Conservation (phyloP, 164 flowering plant species). For the Amborella trichopoda region DNA sequence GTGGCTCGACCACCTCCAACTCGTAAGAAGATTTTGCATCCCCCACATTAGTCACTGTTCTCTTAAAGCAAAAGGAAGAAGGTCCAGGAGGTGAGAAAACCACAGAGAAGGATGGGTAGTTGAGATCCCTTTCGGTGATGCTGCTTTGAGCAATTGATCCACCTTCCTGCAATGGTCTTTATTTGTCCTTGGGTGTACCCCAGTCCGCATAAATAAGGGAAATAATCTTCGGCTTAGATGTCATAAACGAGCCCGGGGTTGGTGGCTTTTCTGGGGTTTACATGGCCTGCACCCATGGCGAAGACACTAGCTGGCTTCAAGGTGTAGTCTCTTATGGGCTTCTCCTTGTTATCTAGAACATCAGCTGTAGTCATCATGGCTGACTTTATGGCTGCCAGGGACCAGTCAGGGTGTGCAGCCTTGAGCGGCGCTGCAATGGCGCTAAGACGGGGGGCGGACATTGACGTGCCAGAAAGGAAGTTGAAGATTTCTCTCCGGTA, state of each 20-base stretch:
- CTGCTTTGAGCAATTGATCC: too few species aligned
- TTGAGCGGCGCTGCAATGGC: conserved; percentile 29
- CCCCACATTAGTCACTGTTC: conserved; percentile 40
- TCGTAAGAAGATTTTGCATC: conserved; percentile 14
- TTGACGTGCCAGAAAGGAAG: conserved; percentile 25
- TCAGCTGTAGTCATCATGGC: conserved; percentile 30
- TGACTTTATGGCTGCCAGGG: conserved; percentile 31
- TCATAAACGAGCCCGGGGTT: conserved; percentile 39
- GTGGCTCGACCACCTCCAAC: conserved; percentile 10
- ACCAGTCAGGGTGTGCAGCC: conserved; percentile 34
- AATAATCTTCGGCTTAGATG: conserved; percentile 17
- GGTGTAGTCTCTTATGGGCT: conserved; percentile 10
- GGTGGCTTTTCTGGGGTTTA: conserved; percentile 28
- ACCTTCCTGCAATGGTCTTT: conserved; percentile 18
- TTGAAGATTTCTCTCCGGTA: conserved; percentile 17
- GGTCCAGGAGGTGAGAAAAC: background rate
- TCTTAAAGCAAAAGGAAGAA: background rate
- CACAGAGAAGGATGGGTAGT: conserved; percentile 7
- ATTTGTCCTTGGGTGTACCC: conserved; percentile 30
- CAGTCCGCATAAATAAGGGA: conserved; percentile 28
- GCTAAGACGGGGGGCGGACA: conserved; percentile 29
- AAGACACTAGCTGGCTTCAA: conserved; percentile 15
- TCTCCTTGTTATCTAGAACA: conserved; percentile 11
- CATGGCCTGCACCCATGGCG: conserved; percentile 31
- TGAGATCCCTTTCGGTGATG: conserved; percentile 1